phyloP scores from a whole-genome alignment of 441 rosid genomes.

The Erodium trifolium region DNA sequence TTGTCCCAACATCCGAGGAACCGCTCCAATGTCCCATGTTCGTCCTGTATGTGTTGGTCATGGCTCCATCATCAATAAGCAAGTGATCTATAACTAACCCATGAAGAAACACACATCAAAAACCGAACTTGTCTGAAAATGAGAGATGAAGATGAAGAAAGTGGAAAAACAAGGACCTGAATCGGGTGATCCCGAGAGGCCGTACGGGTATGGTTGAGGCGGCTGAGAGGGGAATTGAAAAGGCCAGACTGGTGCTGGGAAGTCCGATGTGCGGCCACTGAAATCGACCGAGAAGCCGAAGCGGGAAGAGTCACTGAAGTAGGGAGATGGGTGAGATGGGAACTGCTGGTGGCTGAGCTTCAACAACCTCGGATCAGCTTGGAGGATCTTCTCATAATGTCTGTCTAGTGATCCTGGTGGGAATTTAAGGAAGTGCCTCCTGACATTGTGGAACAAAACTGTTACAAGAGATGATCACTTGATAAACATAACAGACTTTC shows the following conservation, averaged over 20 bases:
- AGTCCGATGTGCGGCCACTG: background rate
- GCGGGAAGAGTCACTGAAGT: conserved; percentile 9
- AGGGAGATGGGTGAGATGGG: conserved; percentile 25
- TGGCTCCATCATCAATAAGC: background rate
- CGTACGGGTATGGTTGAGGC: background rate
- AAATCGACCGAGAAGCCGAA: conserved; percentile 10
- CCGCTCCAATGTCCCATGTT: no score
- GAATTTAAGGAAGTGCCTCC: conserved; percentile 36
- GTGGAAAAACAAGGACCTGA: background rate
- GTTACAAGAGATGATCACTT: no score
- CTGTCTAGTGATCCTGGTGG: conserved; percentile 32
- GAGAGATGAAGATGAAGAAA: background rate
- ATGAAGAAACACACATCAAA: background rate
- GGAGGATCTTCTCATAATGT: conserved; percentile 35
- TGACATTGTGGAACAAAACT: conserved; percentile 9
- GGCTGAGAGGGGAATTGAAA: background rate
- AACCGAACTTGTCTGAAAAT: background rate
- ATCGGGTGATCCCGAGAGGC: background rate
- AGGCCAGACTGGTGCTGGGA: conserved; percentile 6
- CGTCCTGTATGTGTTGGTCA: background rate
- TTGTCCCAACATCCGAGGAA: background rate
- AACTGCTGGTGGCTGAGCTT: conserved; percentile 21
- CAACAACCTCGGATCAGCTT: conserved; percentile 24
- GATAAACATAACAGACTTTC: no score
- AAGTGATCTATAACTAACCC: background rate